Percentiles rank a stretch among this genome's conserved stretches.
Conservation (phyloP, 2,329 filamentous ascomycete species). For the Penicillium janthinellum region DNA sequence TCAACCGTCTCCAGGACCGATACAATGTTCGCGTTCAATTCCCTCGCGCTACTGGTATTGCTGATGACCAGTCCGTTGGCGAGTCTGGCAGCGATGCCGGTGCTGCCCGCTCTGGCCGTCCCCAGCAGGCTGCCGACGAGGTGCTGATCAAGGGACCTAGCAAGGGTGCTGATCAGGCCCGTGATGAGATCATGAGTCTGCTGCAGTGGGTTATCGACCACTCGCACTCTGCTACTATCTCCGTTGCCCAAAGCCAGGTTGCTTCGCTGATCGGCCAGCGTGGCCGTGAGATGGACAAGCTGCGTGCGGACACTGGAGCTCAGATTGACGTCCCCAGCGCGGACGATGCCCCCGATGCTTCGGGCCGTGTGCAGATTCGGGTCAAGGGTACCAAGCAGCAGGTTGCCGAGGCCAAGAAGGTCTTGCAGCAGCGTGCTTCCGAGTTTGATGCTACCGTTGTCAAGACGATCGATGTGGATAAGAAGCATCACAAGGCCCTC, state of each 20-base stretch:
- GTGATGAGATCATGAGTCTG: constrained; percentile 86
- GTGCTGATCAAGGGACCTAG: constrained; percentile 89
- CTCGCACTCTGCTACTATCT: constrained; percentile 75
- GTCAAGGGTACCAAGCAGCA: constrained; percentile 91
- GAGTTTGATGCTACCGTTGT: constrained; percentile 89
- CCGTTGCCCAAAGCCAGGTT: constrained; percentile 87
- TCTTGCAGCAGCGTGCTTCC: constrained; percentile 81
- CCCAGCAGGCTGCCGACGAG: constrained; percentile 80
- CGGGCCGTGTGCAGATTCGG: constrained; percentile 77
- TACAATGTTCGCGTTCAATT: constrained; percentile 97
- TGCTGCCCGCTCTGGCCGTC: constrained; percentile 61
- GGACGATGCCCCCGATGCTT: constrained; percentile 66
- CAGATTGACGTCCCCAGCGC: constrained; percentile 89
- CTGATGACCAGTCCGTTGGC: constrained; percentile 70
- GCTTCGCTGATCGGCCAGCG: constrained; percentile 92
- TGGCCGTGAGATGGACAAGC: constrained; percentile 85
- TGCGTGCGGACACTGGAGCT: constrained; percentile 80
- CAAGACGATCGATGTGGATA: constrained; percentile 84
- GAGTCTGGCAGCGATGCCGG: constrained; percentile 69
- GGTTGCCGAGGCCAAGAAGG: constrained; percentile 87
- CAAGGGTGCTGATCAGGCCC: constrained; percentile 87
- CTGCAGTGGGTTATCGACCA: constrained; percentile 90
- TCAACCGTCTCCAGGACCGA: constrained; percentile 87
- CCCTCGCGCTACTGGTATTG: constrained; percentile 61
- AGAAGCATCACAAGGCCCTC: constrained; percentile 82